Base-by-base conservation (phyloP, 768 basidiomycete genomes). In the Xerocomus brunneocitrinus region DNA sequence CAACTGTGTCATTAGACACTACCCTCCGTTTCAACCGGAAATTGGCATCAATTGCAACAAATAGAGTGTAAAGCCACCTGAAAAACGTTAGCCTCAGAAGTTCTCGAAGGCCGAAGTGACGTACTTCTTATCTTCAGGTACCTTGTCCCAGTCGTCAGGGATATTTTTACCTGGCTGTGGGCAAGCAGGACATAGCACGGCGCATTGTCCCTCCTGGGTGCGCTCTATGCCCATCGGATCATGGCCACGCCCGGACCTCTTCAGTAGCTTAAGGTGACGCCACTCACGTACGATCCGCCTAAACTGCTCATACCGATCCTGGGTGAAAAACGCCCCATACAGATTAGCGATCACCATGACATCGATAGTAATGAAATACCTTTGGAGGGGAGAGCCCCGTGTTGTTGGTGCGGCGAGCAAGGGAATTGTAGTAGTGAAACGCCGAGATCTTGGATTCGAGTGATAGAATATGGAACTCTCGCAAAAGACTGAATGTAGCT, bases 41-140 rank as follows among this genome's bases (percentile, higher is more conserved):
- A 49, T 66, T 67, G 0, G 66, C 66, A 47, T 71, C 65, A 1
- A 65, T 59, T 2, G 65, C 63, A 0, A 71, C 5, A 28, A 65
- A 66, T 0, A 67, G 27, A 0, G 54, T 54, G 40, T 67, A 70
- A 0, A 53, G 13, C 61, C 53, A 47, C 8, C 46, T 47, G 22
- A 35, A 19, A 8, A 16, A 44, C 1, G 19, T 28, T 12, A 14
- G 16, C 27, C 19, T 30, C 19, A 19, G 19, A 19, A 19, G 19
- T 19, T 19, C 19, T 19, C 19, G 19, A 19, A 19, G 19, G 19
- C 19, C 19, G 19, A 19, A 19, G 19, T 19, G 19, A 19, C 19
- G 19, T 28, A 28, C 43, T 28, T 2, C 13, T 6, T 13, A 6
- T 47, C 32, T 32, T 32, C 12, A 7, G 32, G 32, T 7, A 10